Evolutionary conservation across 208 protist genomes (phyloP).

Genomic region (Lotmaria passim): DNA sequence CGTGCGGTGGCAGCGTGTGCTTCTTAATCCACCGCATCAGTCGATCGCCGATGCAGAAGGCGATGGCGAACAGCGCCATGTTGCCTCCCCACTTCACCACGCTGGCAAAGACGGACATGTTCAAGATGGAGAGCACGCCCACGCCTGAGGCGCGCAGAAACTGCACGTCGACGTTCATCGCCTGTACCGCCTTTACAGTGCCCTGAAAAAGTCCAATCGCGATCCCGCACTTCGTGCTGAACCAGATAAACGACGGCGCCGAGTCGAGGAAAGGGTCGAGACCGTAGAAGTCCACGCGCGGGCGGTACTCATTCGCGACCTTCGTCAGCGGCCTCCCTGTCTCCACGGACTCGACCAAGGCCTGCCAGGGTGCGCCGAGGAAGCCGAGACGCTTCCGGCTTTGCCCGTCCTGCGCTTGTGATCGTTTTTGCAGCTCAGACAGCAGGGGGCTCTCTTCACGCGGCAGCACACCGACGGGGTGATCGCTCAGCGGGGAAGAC

Average conservation of each 20-base stretch:
- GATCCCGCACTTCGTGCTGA: slow-evolving; percentile 82
- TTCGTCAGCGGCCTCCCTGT: slow-evolving; percentile 66
- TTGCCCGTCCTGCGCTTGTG: not conserved
- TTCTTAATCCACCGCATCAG: slow-evolving; percentile 52
- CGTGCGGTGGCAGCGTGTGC: slow-evolving; percentile 58
- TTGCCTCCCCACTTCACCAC: slow-evolving; percentile 90
- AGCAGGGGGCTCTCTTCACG: slow-evolving; percentile 9
- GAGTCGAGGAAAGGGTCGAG: slow-evolving; percentile 83
- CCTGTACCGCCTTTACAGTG: slow-evolving; percentile 61
- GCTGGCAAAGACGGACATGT: slow-evolving; percentile 80
- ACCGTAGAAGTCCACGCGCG: slow-evolving; percentile 80
- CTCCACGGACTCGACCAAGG: slow-evolving; percentile 66
- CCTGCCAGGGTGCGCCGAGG: slow-evolving; percentile 57
- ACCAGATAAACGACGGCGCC: slow-evolving; percentile 79
- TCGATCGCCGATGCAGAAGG: slow-evolving; percentile 82
- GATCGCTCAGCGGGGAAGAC: not conserved
- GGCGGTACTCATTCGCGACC: slow-evolving; percentile 78
- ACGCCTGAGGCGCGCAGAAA: slow-evolving; percentile 84
- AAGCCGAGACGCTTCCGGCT: not conserved
- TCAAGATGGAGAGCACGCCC: slow-evolving; percentile 80
- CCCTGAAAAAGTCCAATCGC: slow-evolving; percentile 81
- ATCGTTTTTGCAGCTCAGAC: not conserved
- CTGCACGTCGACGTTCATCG: slow-evolving; percentile 82
- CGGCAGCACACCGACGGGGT: slow-evolving; percentile 7
- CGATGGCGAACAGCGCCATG: slow-evolving; percentile 55